Evolutionary conservation across 352 stramenopile species (phyloP).

Genomic region (Phytopythium mirpurense): DNA sequence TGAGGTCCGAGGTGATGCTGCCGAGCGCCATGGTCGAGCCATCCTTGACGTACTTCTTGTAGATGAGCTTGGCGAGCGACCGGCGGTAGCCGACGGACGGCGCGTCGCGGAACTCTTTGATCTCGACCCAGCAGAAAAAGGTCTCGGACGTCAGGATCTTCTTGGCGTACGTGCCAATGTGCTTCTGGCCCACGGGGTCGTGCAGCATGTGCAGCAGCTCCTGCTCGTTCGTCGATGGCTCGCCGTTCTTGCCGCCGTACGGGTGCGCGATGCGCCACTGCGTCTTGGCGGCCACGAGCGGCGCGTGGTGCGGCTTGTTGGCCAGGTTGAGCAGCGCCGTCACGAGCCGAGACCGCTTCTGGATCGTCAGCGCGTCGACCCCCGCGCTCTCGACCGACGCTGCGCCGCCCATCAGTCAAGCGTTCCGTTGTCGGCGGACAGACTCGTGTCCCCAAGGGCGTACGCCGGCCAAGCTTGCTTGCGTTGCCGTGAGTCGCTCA

Average conservation of each 20-base stretch:
- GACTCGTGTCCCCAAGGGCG: not conserved
- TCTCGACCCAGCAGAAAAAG: constrained; percentile 85
- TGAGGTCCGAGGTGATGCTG: constrained; percentile 69
- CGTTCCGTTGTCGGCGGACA: not conserved
- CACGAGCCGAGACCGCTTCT: constrained; percentile 46
- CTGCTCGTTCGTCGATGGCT: constrained; percentile 57
- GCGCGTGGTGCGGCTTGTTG: constrained; percentile 63
- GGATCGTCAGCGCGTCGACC: constrained; percentile 19
- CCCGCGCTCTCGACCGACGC: constrained; percentile 33
- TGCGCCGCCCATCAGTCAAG: constrained; percentile 21
- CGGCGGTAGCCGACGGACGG: constrained; percentile 63
- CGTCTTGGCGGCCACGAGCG: constrained; percentile 69
- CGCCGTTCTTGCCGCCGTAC: constrained; percentile 32
- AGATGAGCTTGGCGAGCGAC: constrained; percentile 77
- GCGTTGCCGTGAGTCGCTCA: not conserved
- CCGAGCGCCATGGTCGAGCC: constrained; percentile 68
- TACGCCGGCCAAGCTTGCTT: no score
- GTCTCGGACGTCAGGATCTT: constrained; percentile 81
- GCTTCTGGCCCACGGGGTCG: constrained; percentile 75
- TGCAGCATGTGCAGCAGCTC: constrained; percentile 67
- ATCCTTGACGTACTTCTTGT: constrained; percentile 82
- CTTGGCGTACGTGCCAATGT: constrained; percentile 76
- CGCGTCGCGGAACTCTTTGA: constrained; percentile 75
- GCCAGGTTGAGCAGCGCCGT: constrained; percentile 39
- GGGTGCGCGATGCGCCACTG: constrained; percentile 69